These are phyloP conservation scores for Piper longum DNA, from an alignment of 164 flowering plant genomes.

Conservation along the genomic window DNA sequence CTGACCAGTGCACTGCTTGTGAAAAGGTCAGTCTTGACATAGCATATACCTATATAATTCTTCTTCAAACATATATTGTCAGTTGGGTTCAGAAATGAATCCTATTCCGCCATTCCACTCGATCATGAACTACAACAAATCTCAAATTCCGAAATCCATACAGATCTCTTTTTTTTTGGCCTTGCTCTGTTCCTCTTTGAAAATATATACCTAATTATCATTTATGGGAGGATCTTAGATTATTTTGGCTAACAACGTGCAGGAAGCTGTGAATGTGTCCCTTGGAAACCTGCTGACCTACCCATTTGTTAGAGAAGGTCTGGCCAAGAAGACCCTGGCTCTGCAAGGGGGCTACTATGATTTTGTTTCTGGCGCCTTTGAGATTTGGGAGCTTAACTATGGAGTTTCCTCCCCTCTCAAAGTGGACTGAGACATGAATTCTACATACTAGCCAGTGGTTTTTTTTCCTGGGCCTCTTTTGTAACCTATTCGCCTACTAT, in stretches of 20 bases:
- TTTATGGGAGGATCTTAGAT: too few relatives aligned
- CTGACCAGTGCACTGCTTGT: slow-evolving; percentile 39
- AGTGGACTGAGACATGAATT: not conserved
- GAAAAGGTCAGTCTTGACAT: slow-evolving; percentile 43
- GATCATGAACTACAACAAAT: too few relatives aligned
- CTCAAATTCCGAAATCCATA: too few relatives aligned
- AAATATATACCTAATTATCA: not conserved
- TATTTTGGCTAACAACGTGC: slow-evolving; percentile 12
- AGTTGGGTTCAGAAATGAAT: too few relatives aligned
- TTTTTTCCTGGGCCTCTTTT: not conserved
- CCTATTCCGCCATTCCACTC: too few relatives aligned
- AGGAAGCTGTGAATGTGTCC: slow-evolving; percentile 92
- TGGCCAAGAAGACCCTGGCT: slow-evolving; percentile 62
- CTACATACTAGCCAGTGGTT: not conserved
- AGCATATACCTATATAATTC: too few relatives aligned
- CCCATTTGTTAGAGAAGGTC: slow-evolving; percentile 82
- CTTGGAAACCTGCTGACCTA: slow-evolving; percentile 67
- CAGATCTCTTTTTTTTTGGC: too few relatives aligned
- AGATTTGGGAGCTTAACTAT: slow-evolving; percentile 66
- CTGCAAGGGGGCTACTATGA: slow-evolving; percentile 86
- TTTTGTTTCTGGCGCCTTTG: slow-evolving; percentile 63
- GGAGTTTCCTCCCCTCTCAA: slow-evolving; percentile 37
- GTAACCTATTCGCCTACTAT: not conserved
- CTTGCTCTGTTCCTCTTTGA: too few relatives aligned
- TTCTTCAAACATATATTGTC: too few relatives aligned